phyloP scores from a whole-genome alignment of 306 rosid genomes.

The Glycine soja region DNA sequence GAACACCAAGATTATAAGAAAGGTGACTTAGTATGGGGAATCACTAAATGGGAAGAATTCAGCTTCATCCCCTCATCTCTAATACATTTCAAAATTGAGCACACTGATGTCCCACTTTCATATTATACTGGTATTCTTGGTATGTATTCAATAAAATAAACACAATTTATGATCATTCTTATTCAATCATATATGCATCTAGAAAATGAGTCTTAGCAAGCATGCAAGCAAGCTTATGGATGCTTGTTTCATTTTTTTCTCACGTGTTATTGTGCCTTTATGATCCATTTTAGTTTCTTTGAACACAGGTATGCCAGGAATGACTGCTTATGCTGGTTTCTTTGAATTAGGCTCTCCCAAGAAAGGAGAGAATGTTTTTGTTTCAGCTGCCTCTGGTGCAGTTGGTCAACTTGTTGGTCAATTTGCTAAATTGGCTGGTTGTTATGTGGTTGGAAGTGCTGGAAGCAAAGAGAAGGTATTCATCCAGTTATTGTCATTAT shows the following conservation, averaged over 20 bases:
- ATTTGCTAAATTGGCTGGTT: slow-evolving; percentile 45
- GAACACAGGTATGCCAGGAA: slow-evolving; percentile 56
- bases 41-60: slow-evolving; percentile 52
- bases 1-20: slow-evolving; percentile 42
- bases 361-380: slow-evolving; percentile 53
- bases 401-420: slow-evolving; percentile 54
- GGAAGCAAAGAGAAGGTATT: slow-evolving; percentile 56
- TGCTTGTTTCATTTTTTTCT: not conserved
- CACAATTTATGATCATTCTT: not conserved
- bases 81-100: slow-evolving; percentile 40
- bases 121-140: slow-evolving; percentile 49
- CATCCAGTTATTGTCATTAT: not conserved
- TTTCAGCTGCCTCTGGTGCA: slow-evolving; percentile 52
- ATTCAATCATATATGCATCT: not conserved
- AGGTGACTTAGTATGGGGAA: slow-evolving; percentile 58
- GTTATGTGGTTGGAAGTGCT: slow-evolving; percentile 60
- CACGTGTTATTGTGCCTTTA: not conserved
- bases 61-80: slow-evolving; percentile 33
- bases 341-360: slow-evolving; percentile 49
- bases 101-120: slow-evolving; percentile 50
- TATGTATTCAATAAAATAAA: not conserved
- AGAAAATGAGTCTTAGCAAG: not conserved
- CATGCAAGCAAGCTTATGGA: not conserved
- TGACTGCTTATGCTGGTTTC: slow-evolving; percentile 52
- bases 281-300: not conserved